Base-by-base conservation (phyloP, 2,329 filamentous ascomycete species). In the Aureobasidium sp. region DNA sequence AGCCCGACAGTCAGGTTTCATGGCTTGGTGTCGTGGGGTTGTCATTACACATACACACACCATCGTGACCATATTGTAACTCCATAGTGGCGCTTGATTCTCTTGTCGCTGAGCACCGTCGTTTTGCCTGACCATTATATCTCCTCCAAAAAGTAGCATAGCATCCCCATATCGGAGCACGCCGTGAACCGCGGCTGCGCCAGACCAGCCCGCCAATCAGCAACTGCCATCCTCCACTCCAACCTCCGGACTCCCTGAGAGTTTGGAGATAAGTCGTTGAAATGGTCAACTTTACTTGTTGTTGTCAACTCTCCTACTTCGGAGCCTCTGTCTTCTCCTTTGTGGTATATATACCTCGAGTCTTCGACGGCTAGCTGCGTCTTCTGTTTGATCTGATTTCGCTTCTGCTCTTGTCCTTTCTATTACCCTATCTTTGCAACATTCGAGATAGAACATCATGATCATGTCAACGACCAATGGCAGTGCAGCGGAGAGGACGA, bases 401-500 rank as follows among this genome's bases (percentile, higher is more conserved):
- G 57, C 27, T 50, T 59, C 16, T 59, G 8, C 16, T 59, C 9
- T 42, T 32, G 36, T 37, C n/a, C 27, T 34, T 27, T 34, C 36
- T 13, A 27, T 5, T 27, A 9, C 34, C 44, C 21, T 50, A 41
- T 50, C 34, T 50, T 39, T 37, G 27, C 34, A 44, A 50, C 30
- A 21, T 21, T 37, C 21, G 4, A 50, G 9, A 36, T 37, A 34
- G 32, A 25, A 30, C 25, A 29, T 57, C 32, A 63, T 60, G 54
- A 48, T 58, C 34, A 47, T 42, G 39, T 44, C 41, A 21, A 58
- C 41, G 9, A 48, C 37, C 21, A 58, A 58, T 16, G 54, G 54
- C 16, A 67, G 65, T 64, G 50, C 65, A 13, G 62, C 69, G 6
- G 63, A 68, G 27, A 72, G 69, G 61, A 72, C 71, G 5, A 65